A percentile compares a stretch with the other conserved stretches of the same genome.
Evolutionary conservation across 2,329 filamentous ascomycete species (phyloP).

Genomic region (Pseudogymnoascus destructans): DNA sequence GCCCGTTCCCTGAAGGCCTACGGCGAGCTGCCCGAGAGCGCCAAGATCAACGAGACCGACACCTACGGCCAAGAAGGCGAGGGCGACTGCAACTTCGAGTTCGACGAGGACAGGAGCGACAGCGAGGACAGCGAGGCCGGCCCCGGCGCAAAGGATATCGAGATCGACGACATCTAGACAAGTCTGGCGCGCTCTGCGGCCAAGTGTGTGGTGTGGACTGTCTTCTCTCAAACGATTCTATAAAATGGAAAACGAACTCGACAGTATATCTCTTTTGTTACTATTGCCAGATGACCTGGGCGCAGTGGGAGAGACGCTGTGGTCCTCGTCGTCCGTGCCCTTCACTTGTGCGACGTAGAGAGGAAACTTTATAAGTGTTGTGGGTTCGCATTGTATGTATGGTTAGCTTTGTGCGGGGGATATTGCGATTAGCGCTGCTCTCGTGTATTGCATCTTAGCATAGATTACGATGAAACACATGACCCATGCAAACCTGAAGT

Average conservation of each 20-base stretch:
- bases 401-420: slow-evolving; percentile 3
- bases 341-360: slow-evolving; percentile 10
- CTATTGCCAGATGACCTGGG: slow-evolving; percentile 20
- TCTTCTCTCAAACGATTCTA: slow-evolving; percentile 50
- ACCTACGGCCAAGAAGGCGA: slow-evolving; percentile 84
- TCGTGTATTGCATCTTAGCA: slow-evolving; percentile 8
- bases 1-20: slow-evolving; percentile 91
- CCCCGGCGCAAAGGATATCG: slow-evolving; percentile 65
- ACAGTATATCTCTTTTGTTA: slow-evolving; percentile 25
- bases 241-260: slow-evolving; percentile 23
- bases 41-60: slow-evolving; percentile 99
- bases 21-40: slow-evolving; percentile 89
- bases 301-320: slow-evolving; percentile 39
- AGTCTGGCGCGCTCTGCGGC: neutral
- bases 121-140: slow-evolving; percentile 41
- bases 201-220: slow-evolving; percentile 32
- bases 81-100: slow-evolving; percentile 95
- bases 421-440: neutral
- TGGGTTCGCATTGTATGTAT: slow-evolving; percentile 3
- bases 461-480: slow-evolving; percentile 10
- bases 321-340: slow-evolving; percentile 18
- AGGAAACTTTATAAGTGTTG: neutral
- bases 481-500: neutral
- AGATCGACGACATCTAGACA: slow-evolving; percentile 85
- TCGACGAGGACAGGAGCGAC: slow-evolving; percentile 75